Conservation (phyloP, 768 basidiomycete genomes). For the Glaciozyma martinii region DNA sequence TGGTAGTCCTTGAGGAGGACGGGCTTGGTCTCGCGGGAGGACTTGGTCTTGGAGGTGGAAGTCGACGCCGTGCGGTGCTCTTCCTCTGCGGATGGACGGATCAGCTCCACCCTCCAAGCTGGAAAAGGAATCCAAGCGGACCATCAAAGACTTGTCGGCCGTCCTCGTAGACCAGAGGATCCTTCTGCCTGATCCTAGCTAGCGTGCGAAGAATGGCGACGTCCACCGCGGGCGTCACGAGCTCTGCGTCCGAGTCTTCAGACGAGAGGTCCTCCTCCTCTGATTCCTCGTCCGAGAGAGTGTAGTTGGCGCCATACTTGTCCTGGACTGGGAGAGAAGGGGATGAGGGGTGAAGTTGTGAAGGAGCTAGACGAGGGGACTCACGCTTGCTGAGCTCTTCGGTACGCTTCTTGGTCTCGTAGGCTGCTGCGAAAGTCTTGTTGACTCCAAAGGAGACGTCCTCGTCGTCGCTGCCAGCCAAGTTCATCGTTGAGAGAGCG, state of each 20-base stretch:
- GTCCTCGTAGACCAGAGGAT: slow-evolving; percentile 73
- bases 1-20: slow-evolving; percentile 42
- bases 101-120: background rate
- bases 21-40: slow-evolving; percentile 31
- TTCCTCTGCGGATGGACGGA: slow-evolving; percentile 20
- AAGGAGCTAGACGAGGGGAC: slow-evolving; percentile 35
- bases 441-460: slow-evolving; percentile 51
- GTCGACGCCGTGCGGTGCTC: slow-evolving; percentile 4
- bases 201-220: slow-evolving; percentile 88
- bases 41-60: slow-evolving; percentile 7
- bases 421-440: slow-evolving; percentile 70
- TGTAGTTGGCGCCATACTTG: slow-evolving; percentile 50
- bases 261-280: slow-evolving; percentile 48
- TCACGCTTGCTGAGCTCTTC: slow-evolving; percentile 71
- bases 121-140: slow-evolving; percentile 36
- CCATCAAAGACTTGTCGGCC: slow-evolving; percentile 69
- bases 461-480: slow-evolving; percentile 6
- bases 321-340: slow-evolving; percentile 55
- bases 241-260: slow-evolving; percentile 80
- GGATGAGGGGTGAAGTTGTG: background rate
- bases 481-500: slow-evolving; percentile 8
- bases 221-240: slow-evolving; percentile 85
- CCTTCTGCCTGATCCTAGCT: slow-evolving; percentile 67
- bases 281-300: slow-evolving; percentile 44
- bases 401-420: slow-evolving; percentile 69